Base-by-base conservation (phyloP, 495 filamentous ascomycete genomes). In the Tuber indicum region DNA sequence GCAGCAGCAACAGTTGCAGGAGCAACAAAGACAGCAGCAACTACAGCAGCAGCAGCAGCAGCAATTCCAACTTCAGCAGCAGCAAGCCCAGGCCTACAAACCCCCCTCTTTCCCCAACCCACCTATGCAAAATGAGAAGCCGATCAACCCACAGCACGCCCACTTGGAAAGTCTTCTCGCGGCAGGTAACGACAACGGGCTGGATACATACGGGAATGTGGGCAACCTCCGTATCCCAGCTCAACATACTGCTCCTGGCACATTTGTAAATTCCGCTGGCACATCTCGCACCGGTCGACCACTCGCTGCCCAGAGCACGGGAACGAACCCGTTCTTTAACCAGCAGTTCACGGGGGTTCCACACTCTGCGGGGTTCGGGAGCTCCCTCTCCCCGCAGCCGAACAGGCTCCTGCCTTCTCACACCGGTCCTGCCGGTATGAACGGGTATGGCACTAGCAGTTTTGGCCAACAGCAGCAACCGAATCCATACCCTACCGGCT, bases 151-250 rank as follows among this genome's bases (percentile, higher is more conserved):
- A 69, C 92, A 97, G 80, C 91, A 94, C 81, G 89, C 91, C n/a
- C 90, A 88, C 81, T 90, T 99, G 75, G 98, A 98, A 80, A 90
- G 92, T n/a, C 91, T 99, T 19, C 89, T 99, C 70, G 88, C 92
- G 12, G 87, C 87, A 39, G 94, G 96, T 75, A 96, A 98, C 70
- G 77, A 78, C 66, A 79, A 43, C 26, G 96, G 96, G 39, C 91
- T 94, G 86, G 96, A 99, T 84, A 98, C 96, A 1, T 99, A 97
- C 84, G 96, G 96, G 73, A 99, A 99, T 82, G 92, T 92, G 58
- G 96, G 96, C 74, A 91, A 98, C 74, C 87, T 97, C 45, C 94
- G 96, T 84, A 97, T 99, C 79, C 96, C 96, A 2, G 90, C 96
- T 47, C 96, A 99, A 84, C 96, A 99, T 85, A 99, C 96, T 0